Base-by-base conservation (phyloP, 2,329 filamentous ascomycete species). In the Sordariomycetes sp. region DNA sequence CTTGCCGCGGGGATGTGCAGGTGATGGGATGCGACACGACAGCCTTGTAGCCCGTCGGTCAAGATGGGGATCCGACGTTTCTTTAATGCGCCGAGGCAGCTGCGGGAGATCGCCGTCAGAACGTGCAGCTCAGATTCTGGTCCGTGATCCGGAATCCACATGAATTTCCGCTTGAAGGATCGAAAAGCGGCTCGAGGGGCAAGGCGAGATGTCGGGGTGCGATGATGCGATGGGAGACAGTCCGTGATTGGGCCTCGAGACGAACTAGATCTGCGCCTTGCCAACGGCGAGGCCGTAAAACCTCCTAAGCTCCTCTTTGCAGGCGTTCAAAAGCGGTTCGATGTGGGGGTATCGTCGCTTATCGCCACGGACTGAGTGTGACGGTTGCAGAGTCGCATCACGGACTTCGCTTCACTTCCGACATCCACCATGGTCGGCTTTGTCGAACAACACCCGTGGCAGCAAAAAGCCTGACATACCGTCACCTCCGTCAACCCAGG, bases 161-260 rank as follows among this genome's bases (percentile, higher is more conserved):
- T n/a, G n/a, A n/a, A n/a, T n/a, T 28, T 9, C 25, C 25, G 25
- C 25, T 5, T 10, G 8, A 21, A 16, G 18, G 14, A 16, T 25
- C 6, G 21, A 20, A 25, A 26, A 9, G 23, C 21, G 21, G 12
- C 10, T 18, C 9, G 30, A 32, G 4, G 3, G 7, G 27, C 11
- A 14, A 15, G 18, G 15, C 30, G 31, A 25, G 20, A 24, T 25
- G 21, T 33, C 31, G 31, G 31, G 31, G 31, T 8, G 10, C 9
- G 31, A 33, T 33, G 31, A 33, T 21, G 31, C 31, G 31, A 33
- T 33, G 8, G 8, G 20, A 30, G 8, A 5, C 5, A 30, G 6
- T n/a, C 5, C n/a, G 28, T 30, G 28, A 30, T 30, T 30, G 28
- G 28, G n/a, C 28, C 8, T 30, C 15, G 28, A 6, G 12, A 15